Evolutionary conservation across 1,284 basidiomycete species (phyloP), one percentile per base, ranked within the genome.

Genomic region (Cystobasidiaceae sp.): DNA sequence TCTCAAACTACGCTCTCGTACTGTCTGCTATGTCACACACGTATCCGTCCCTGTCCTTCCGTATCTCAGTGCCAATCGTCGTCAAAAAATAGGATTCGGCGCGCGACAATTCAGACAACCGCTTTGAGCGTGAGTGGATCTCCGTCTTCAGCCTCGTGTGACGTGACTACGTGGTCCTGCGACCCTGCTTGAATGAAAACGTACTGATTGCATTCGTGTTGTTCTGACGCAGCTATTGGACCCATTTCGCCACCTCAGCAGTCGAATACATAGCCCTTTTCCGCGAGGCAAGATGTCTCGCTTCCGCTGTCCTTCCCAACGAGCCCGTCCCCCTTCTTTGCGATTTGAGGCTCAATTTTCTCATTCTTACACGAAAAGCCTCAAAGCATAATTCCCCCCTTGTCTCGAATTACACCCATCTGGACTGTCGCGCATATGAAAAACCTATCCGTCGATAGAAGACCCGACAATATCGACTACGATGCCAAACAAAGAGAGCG

Each of bases 1-100:
- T 15, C 6, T 30, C 21, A 34, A 19, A 28, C n/a, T 27, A n/a
- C 13, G 19, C 19, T 0, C 27, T 45, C 7, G 19, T 5, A 39
- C 8, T 41, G 33, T 17, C 2, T 45, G 43, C 7, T 45, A 7
- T 19, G 6, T 19, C 8, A 45, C 43, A 7, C 7, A n/a, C n/a
- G 7, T 45, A 45, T 45, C n/a, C 43, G 7, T 19, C 25, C 6
- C 43, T 45, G 7, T 23, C 25, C n/a, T 6, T n/a, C 43, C n/a
- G 8, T 6, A 7, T 19, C 6, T 45, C 67, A 72, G 73, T 74
- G 17, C 73, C 73, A 0, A 74, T 74, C 57, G 67, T 73, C 51
- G 67, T 72, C 55, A 74, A 73, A 69, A 74, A 72, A 68, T 74
- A 68, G 66, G 71, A 73, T 67, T 32, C 46, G 51, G 61, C 69